Evolutionary conservation across 1,284 basidiomycete genomes (phyloP), one percentile per base, ranked within the genome.

Genomic region (Puccinia polysora): DNA sequence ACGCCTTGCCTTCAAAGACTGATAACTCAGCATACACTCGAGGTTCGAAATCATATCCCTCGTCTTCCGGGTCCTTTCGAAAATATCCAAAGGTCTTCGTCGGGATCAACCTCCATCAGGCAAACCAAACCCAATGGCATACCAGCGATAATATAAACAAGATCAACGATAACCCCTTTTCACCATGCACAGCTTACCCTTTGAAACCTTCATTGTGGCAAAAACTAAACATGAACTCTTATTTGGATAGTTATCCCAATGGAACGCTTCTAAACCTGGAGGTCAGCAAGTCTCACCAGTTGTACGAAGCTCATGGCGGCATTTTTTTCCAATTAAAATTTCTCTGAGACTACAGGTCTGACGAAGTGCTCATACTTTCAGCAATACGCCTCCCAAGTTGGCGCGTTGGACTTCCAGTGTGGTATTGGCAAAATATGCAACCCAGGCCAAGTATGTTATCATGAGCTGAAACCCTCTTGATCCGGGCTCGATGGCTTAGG

Each of bases 361-460:
- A n/a, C 15, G 1, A 62, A 62, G 7, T 53, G 50, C 49, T 56
- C 32, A 0, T 12, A 43, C 18, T 32, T 45, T 30, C 20, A 71
- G 68, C 20, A 71, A 63, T 71, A 71, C 38, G 68, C 68, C 4
- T 7, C 47, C 14, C 56, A 58, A 8, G 68, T 71, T 36, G 68
- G 68, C 18, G 58, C 58, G 20, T 7, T 47, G 23, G 68, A 71
- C 49, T 71, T 71, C 45, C 25, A 50, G 36, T 71, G 68, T 53
- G 68, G 68, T 4, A 62, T 71, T 50, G 68, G 68, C 43, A 60
- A 53, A 60, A 49, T 62, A 28, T 71, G 68, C 68, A 71, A 50
- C 62, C 56, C 68, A 62, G 58, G 58, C 12, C 68, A 71, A 30
- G 68, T 71, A 20, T 32, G 58, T 45, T 36, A 23, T 12, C 30